Percentiles rank a stretch among this genome's conserved stretches.
These are phyloP conservation scores for Agaricus blazei DNA, from an alignment of 768 basidiomycete species.

Conservation along the genomic window DNA sequence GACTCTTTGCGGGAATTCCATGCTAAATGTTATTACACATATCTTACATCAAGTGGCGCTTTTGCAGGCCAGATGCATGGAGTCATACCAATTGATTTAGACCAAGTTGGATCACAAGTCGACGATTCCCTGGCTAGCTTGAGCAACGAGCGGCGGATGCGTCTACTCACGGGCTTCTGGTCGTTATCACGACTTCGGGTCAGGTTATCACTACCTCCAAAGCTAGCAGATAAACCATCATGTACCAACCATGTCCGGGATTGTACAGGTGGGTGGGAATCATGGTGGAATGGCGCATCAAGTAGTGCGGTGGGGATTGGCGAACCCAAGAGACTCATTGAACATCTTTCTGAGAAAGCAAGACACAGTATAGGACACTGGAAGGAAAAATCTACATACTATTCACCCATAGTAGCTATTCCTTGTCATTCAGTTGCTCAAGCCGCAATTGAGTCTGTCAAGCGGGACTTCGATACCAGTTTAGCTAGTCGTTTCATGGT, in stretches of 20 bases:
- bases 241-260: not conserved
- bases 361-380: too few species aligned
- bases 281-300: not conserved
- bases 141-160: not conserved
- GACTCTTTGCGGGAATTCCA: not conserved
- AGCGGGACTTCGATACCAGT: not conserved
- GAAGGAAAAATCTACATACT: too few species aligned
- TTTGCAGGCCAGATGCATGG: not conserved
- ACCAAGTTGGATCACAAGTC: not conserved
- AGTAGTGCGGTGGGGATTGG: not conserved
- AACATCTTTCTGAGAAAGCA: too few species aligned
- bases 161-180: constrained; percentile 2
- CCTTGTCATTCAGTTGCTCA: not conserved
- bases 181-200: not conserved
- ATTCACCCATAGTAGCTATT: not conserved
- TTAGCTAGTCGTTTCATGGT: not conserved
- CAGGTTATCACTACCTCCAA: not conserved
- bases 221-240: not conserved
- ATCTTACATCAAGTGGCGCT: not conserved
- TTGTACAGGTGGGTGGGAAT: not conserved
- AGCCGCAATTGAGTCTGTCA: not conserved
- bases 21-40: not conserved
- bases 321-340: not conserved
- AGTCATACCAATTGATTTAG: not conserved
- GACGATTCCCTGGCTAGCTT: not conserved